phyloP scores from a whole-genome alignment of 371 early-diverging fungal species.

The Thermomucor indicae-seudaticae region DNA sequence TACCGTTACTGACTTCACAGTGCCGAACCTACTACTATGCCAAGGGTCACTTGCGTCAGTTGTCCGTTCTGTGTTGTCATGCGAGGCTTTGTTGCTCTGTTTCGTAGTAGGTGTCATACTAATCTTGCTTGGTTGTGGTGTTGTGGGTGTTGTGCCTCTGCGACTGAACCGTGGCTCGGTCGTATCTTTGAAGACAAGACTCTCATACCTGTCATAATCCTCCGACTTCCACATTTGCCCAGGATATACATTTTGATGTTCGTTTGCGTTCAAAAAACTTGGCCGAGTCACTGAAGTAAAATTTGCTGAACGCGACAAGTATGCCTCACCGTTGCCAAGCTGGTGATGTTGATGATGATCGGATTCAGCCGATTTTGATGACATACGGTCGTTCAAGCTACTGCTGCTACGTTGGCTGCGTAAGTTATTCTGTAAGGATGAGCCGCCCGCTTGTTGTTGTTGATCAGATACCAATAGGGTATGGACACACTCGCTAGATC shows the following conservation, averaged over 20 bases:
- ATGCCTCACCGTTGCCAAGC: conserved; percentile 24
- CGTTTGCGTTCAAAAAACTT: conserved; percentile 5
- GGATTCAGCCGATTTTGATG: conserved; percentile 7
- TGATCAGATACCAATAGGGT: conserved; percentile 43
- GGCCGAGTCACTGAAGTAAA: conserved; percentile 12
- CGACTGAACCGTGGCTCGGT: conserved; percentile 36
- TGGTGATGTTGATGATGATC: too few species aligned
- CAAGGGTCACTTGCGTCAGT: conserved; percentile 11
- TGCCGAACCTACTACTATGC: conserved; percentile 1
- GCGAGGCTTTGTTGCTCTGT: too few species aligned
- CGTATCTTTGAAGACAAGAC: conserved; percentile 40
- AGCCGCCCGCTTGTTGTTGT: neutral
- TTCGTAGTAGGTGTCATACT: conserved; percentile 10
- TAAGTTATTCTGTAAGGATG: neutral
- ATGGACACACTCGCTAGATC: conserved; percentile 57
- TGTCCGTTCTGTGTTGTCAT: too few species aligned
- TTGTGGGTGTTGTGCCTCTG: conserved; percentile 9
- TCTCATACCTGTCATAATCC: conserved; percentile 55
- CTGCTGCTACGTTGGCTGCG: conserved; percentile 28
- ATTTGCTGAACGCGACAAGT: conserved; percentile 41
- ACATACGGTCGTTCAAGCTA: conserved; percentile 30
- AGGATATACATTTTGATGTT: too few species aligned
- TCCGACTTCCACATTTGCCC: conserved; percentile 2
- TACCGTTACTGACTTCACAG: conserved; percentile 28
- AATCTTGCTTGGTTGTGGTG: conserved; percentile 6